Evolutionary conservation across 768 basidiomycete species (phyloP).

Genomic region (Suillus tomentosus): DNA sequence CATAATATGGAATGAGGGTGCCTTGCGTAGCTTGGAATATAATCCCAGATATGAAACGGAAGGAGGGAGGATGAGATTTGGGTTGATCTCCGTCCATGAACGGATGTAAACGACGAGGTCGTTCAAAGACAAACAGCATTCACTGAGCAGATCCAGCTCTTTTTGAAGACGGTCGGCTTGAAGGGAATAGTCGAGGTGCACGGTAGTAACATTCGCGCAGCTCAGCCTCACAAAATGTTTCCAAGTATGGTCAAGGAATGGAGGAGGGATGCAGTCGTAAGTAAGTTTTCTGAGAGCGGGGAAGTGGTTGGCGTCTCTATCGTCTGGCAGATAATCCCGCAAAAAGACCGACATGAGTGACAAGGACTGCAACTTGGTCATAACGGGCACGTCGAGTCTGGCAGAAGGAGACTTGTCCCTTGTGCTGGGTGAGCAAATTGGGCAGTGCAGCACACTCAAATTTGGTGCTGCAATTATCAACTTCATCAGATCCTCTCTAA

Average conservation of each 20-base stretch:
- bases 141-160: slow-evolving; percentile 28
- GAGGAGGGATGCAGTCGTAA: slow-evolving; percentile 34
- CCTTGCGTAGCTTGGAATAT: slow-evolving; percentile 21
- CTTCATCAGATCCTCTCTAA: slow-evolving; percentile 32
- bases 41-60: slow-evolving; percentile 27
- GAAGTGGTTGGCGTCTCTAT: slow-evolving; percentile 29
- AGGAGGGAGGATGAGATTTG: slow-evolving; percentile 26
- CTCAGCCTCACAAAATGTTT: slow-evolving; percentile 27
- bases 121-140: slow-evolving; percentile 26
- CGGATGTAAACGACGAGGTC: slow-evolving; percentile 29
- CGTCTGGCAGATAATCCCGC: slow-evolving; percentile 31
- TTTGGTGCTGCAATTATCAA: slow-evolving; percentile 29
- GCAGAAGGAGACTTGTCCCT: slow-evolving; percentile 20
- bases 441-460: slow-evolving; percentile 30
- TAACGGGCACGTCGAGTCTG: slow-evolving; percentile 28
- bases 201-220: slow-evolving; percentile 29
- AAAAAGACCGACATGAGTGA: slow-evolving; percentile 30
- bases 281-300: slow-evolving; percentile 33
- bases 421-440: slow-evolving; percentile 29
- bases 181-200: slow-evolving; percentile 30
- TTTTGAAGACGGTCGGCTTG: slow-evolving; percentile 25
- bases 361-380: slow-evolving; percentile 29
- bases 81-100: slow-evolving; percentile 26
- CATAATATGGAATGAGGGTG: slow-evolving; percentile 18
- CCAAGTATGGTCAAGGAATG: slow-evolving; percentile 31